phyloP scores from a whole-genome alignment of 805 yeast species.

The Kazachstania kunashirensis region DNA sequence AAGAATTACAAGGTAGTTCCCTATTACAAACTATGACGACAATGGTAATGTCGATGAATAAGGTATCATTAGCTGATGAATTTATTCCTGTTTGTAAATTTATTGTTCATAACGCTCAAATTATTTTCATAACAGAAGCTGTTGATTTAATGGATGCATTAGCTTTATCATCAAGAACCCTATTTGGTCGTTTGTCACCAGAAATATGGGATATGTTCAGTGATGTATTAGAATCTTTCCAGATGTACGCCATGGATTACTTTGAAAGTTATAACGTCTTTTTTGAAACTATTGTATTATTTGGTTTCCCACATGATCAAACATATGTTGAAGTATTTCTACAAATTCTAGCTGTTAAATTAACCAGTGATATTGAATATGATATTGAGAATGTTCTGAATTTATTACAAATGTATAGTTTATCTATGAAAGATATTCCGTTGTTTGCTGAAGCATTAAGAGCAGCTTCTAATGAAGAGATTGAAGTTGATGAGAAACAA shows the following conservation, averaged over 20 bases:
- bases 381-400: constrained; percentile 32
- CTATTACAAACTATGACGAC: constrained; percentile 64
- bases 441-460: constrained; percentile 20
- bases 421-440: constrained; percentile 28
- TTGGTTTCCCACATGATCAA: constrained; percentile 38
- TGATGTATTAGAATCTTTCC: constrained; percentile 43
- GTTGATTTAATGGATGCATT: constrained; percentile 54
- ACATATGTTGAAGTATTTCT: constrained; percentile 22
- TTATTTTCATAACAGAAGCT: constrained; percentile 51
- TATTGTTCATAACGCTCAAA: constrained; percentile 49
- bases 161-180: constrained; percentile 39
- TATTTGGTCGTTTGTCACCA: constrained; percentile 36
- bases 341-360: constrained; percentile 20
- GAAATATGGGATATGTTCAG: constrained; percentile 43
- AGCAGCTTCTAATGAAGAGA: constrained; percentile 26
- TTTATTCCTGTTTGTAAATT: constrained; percentile 51
- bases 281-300: constrained; percentile 43
- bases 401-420: constrained; percentile 23
- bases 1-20: constrained; percentile 60
- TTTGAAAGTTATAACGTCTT: constrained; percentile 48
- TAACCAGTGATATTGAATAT: constrained; percentile 30
- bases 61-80: constrained; percentile 42
- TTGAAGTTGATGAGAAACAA: constrained; percentile 33
- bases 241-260: constrained; percentile 50
- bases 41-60: constrained; percentile 58